phyloP scores from a whole-genome alignment of 768 basidiomycete species.

The Boletales sp. region DNA sequence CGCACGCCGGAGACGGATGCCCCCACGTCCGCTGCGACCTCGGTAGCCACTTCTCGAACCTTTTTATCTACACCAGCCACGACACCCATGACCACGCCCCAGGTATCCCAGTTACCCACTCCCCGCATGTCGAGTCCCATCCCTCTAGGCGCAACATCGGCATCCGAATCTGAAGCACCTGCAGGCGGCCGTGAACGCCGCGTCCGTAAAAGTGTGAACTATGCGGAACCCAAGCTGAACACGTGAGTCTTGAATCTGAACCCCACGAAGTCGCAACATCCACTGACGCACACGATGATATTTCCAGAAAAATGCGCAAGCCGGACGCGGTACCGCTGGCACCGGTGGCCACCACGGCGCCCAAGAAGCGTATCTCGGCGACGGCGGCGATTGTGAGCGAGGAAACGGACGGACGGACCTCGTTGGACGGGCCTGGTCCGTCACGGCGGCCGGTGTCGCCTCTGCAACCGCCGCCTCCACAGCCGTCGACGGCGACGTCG shows the following conservation, averaged over 20 bases:
- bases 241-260: conserved; percentile 49
- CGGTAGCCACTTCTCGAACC: conserved; percentile 34
- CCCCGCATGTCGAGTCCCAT: conserved; percentile 49
- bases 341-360: conserved; percentile 24
- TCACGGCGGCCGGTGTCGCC: conserved; percentile 31
- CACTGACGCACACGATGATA: conserved; percentile 4
- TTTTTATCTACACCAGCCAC: conserved; percentile 42
- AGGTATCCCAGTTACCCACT: conserved; percentile 41
- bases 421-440: conserved; percentile 32
- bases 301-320: conserved; percentile 81
- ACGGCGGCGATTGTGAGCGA: conserved; percentile 30
- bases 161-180: conserved; percentile 30
- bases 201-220: conserved; percentile 77
- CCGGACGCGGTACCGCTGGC: conserved; percentile 53
- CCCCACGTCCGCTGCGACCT: conserved; percentile 35
- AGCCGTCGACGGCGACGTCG: conserved; percentile 36
- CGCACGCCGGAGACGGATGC: conserved; percentile 35
- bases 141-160: conserved; percentile 33
- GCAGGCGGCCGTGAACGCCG: conserved; percentile 47
- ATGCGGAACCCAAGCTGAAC: conserved; percentile 84
- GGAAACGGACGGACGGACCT: conserved; percentile 39
- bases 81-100: conserved; percentile 35
- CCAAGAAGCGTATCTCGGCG: conserved; percentile 44
- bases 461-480: conserved; percentile 30
- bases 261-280: background rate